Percentiles rank a stretch among this genome's conserved stretches.
Conservation (phyloP, 345 rosid species). For the Brassica napus region Da-Ae NC_063451.1:2111001-2111500, state of each 20-base stretch:
- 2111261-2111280: neutral
- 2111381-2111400: neutral
- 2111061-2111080: neutral
- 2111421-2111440: neutral
- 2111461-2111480: neutral
- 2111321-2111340: too few relatives aligned
- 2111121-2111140: slow-evolving; percentile 23
- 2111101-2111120: slow-evolving; percentile 36
- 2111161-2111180: slow-evolving; percentile 8
- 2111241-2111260: neutral
- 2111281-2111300: slow-evolving; percentile 3
- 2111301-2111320: neutral
- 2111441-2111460: neutral
- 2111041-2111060: slow-evolving; percentile 1
- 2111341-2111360: too few relatives aligned
- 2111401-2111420: neutral
- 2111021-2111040: slow-evolving; percentile 68
- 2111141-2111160: neutral
- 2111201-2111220: slow-evolving; percentile 44
- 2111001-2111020: slow-evolving; percentile 64
- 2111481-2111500: neutral
- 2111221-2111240: slow-evolving; percentile 33
- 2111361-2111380: neutral
- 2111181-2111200: slow-evolving; percentile 20
- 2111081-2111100: slow-evolving; percentile 32